A percentile compares a stretch with the other conserved stretches of the same genome.
These are phyloP conservation scores for Aspergillus coremiiformis DNA, from an alignment of 495 filamentous ascomycete genomes.

Conservation along the genomic window DNA sequence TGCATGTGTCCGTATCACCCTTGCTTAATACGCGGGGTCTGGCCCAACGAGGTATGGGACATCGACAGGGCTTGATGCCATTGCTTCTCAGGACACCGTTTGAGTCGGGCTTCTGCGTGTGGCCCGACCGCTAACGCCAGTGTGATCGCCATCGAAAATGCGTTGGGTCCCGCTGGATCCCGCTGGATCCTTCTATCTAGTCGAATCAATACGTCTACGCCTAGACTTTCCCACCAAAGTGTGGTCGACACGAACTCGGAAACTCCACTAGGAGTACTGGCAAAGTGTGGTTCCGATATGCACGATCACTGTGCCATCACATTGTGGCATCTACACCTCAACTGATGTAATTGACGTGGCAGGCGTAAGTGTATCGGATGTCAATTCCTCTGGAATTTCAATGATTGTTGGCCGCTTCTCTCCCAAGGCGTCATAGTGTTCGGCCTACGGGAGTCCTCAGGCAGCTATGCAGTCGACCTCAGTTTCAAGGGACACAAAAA, in stretches of 20 bases:
- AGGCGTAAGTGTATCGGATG: constrained; percentile 3
- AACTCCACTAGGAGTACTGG: neutral
- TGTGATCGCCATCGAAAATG: neutral
- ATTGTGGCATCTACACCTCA: constrained; percentile 6
- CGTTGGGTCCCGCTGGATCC: neutral
- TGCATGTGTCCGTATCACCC: constrained; percentile 4
- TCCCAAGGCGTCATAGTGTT: neutral
- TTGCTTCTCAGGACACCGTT: neutral
- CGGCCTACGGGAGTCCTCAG: neutral
- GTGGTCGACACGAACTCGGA: neutral
- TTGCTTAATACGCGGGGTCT: constrained; percentile 1
- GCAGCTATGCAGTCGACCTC: neutral
- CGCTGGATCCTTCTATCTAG: neutral
- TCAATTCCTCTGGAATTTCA: neutral
- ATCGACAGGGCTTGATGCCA: neutral
- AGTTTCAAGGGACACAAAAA: neutral
- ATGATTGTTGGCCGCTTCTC: neutral
- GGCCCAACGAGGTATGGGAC: neutral
- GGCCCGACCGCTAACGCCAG: neutral
- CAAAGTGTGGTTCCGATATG: constrained; percentile 9
- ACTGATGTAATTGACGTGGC: constrained; percentile 25
- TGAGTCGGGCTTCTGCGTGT: neutral
- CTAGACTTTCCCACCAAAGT: neutral
- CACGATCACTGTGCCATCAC: constrained; percentile 10
- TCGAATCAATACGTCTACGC: constrained; percentile 3